A percentile compares a stretch with the other conserved stretches of the same genome.
These are phyloP conservation scores for Schizophyllum commune DNA, from an alignment of 1,284 basidiomycete species.

Conservation along the genomic window DNA sequence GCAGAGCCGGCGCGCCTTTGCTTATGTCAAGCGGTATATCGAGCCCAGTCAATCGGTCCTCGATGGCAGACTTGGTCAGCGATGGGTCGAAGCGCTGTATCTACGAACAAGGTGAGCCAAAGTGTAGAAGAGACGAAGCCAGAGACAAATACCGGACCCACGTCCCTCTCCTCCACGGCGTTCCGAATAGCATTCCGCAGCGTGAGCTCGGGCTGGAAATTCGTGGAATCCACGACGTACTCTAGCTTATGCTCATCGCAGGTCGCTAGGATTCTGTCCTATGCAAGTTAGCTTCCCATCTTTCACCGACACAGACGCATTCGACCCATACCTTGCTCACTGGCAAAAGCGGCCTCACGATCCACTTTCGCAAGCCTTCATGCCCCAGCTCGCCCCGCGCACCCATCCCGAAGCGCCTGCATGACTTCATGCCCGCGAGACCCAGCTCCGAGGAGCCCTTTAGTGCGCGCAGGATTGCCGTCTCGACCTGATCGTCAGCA, in stretches of 20 bases:
- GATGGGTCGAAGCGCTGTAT: neutral
- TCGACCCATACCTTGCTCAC: conserved; percentile 50
- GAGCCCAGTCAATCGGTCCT: conserved; percentile 19
- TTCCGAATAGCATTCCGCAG: conserved; percentile 62
- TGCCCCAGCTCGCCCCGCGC: conserved; percentile 30
- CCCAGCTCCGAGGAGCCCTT: conserved; percentile 47
- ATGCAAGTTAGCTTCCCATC: neutral
- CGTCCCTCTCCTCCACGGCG: conserved; percentile 16
- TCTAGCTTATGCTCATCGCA: conserved; percentile 52
- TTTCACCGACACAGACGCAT: neutral
- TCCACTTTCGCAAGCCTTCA: conserved; percentile 56
- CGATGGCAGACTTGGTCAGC: conserved; percentile 21
- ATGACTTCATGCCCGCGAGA: conserved; percentile 54
- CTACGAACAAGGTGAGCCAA: neutral
- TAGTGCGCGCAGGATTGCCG: conserved; percentile 58
- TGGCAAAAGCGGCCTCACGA: conserved; percentile 58
- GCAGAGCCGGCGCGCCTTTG: conserved; percentile 26
- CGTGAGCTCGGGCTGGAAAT: conserved; percentile 64
- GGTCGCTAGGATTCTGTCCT: conserved; percentile 72
- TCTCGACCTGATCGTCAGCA: conserved; percentile 75
- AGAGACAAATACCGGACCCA: conserved; percentile 11
- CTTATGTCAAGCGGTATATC: conserved; percentile 22
- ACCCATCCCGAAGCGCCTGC: conserved; percentile 74
- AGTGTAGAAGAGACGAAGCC: neutral
- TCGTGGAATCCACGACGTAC: conserved; percentile 61